Conservation (phyloP, 192 early-diverging fungal genomes). For the Backusella tarrabulga region DNA sequence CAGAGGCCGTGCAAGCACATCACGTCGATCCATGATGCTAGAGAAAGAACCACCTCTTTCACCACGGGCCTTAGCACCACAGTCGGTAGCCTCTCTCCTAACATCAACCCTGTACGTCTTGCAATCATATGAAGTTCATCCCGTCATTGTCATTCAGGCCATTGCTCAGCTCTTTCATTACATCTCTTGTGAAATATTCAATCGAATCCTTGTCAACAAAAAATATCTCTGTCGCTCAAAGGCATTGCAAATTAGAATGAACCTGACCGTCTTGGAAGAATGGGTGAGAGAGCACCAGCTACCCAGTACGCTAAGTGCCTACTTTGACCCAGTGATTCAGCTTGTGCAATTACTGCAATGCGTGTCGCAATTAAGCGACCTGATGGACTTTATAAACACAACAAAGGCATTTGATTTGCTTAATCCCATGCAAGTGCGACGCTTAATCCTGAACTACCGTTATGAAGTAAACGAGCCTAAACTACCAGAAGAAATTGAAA, state of each 20-base stretch:
- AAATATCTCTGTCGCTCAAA: conserved; percentile 75
- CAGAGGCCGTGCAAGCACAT: not conserved
- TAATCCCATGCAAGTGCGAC: conserved; percentile 72
- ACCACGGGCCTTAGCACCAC: not conserved
- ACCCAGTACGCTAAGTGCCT: conserved; percentile 33
- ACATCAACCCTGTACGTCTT: conserved; percentile 66
- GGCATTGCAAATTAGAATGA: conserved; percentile 84
- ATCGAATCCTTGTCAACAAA: conserved; percentile 79
- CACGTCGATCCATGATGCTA: not conserved
- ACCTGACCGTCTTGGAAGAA: conserved; percentile 75
- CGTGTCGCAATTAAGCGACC: conserved; percentile 66
- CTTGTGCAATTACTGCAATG: conserved; percentile 82
- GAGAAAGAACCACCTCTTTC: not conserved
- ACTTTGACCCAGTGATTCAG: conserved; percentile 74
- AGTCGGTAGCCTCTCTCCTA: conserved; percentile 32
- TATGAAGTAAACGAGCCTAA: conserved; percentile 89
- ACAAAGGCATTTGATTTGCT: conserved; percentile 63
- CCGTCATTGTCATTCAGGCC: conserved; percentile 66
- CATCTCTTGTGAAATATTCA: conserved; percentile 78
- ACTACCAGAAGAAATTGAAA: conserved; percentile 71
- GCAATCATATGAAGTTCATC: conserved; percentile 74
- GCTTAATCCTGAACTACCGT: conserved; percentile 73
- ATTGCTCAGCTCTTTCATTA: conserved; percentile 79
- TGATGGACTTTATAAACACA: conserved; percentile 75
- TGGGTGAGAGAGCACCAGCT: conserved; percentile 78